Percentiles rank a stretch among this genome's conserved stretches.
These are phyloP conservation scores for Discostella pseudostelligera DNA, from an alignment of 108 stramenopile genomes.

Conservation along the genomic window DNA sequence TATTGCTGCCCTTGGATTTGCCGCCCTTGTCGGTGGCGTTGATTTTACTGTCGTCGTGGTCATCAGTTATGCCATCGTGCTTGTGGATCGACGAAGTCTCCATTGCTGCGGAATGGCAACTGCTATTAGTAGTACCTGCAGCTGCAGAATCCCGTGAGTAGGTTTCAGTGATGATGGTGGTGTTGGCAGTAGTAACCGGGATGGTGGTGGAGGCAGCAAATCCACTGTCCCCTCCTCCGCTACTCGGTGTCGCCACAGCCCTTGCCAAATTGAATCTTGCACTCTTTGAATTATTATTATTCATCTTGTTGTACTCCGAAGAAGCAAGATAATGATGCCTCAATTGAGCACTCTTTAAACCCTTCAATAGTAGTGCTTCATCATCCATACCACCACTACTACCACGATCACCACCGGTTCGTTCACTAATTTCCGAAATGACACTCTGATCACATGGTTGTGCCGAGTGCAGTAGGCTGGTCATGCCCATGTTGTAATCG, in stretches of 20 bases:
- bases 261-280: neutral
- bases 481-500: constrained; percentile 11
- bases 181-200: too few species aligned
- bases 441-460: constrained; percentile 25
- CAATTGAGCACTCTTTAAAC: neutral
- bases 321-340: too few species aligned
- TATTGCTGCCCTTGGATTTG: neutral
- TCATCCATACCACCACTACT: neutral
- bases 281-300: neutral
- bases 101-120: too few species aligned
- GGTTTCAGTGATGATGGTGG: too few species aligned
- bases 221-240: too few species aligned
- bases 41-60: constrained; percentile 1
- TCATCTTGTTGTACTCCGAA: too few species aligned
- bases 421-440: constrained; percentile 36
- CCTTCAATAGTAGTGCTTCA: neutral
- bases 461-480: neutral
- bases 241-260: neutral
- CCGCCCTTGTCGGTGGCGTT: neutral
- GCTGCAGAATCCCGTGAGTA: too few species aligned
- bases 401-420: neutral
- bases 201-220: too few species aligned
- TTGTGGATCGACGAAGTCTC: neutral
- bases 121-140: too few species aligned
- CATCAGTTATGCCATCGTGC: neutral